Evolutionary conservation across 2,329 filamentous ascomycete species (phyloP), one percentile per base, ranked within the genome.

Genomic region (Metarhizium robertsii): DNA sequence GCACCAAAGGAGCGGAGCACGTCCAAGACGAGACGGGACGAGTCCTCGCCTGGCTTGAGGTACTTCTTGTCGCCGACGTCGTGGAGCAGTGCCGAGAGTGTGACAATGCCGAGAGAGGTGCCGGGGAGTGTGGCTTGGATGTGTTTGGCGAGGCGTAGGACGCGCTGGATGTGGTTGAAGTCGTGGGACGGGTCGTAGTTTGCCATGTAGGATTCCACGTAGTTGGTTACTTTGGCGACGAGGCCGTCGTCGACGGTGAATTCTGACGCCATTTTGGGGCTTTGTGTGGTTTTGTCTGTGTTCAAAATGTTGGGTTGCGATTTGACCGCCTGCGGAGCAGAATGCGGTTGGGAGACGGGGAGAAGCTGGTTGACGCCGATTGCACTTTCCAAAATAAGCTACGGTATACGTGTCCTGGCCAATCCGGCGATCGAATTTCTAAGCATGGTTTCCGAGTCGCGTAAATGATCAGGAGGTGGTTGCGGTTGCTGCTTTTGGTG

Each of bases 61-160:
- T 95, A 95, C 72, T 95, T 96, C 69, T 80, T 84, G 73, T 96
- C 92, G 58, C 88, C 90, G 18, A 95, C 85, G 64, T 96, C 92
- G 72, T 96, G 92, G n/a, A 92, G 79, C 4, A 92, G 78, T 1
- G 88, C 88, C 2, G 83, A 76, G 30, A 95, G 83, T 32, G 82
- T 81, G 60, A 94, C 76, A 30, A 84, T 69, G 11, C 75, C 73
- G 4, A 71, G 72, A 32, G 61, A 55, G 8, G 63, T 67, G 52
- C 55, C 62, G 54, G 65, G 70, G 53, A 84, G 79, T 45, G 70
- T 68, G 51, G 75, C 65, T 56, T 88, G 77, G 59, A 91, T 86
- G 61, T 79, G 74, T 49, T 82, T 81, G 6, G 90, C 82, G 40
- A 94, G 80, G n/a, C 80, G 78, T 25, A 91, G 73, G 25, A 96